Evolutionary conservation across 2,329 filamentous ascomycete species (phyloP).

Genomic region (Zymoseptoria pseudotritici): DNA sequence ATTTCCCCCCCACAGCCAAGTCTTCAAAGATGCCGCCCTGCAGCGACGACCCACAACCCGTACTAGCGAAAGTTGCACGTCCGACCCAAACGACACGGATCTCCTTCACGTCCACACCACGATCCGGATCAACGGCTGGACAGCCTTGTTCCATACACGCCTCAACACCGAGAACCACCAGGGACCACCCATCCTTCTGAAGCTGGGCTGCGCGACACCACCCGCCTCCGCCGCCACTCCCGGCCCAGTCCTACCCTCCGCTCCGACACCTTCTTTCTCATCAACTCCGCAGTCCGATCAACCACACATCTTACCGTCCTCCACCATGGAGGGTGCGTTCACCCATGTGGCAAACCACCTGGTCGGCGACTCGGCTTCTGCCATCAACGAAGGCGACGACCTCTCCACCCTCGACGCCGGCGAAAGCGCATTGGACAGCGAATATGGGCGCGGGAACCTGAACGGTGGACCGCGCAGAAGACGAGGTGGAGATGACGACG

Average conservation of each 20-base stretch:
- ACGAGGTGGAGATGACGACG: constrained; percentile 80
- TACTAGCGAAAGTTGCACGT: constrained; percentile 1
- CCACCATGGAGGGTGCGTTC: constrained; percentile 74
- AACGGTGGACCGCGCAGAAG: constrained; percentile 55
- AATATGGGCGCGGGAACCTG: constrained; percentile 50
- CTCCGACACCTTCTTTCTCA: background rate
- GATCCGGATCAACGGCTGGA: background rate
- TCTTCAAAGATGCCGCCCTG: background rate
- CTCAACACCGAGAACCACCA: background rate
- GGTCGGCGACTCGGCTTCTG: constrained; percentile 73
- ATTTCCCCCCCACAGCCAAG: background rate
- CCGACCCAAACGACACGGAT: background rate
- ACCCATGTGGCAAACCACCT: constrained; percentile 81
- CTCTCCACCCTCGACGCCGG: constrained; percentile 44
- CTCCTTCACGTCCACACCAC: constrained; percentile 4
- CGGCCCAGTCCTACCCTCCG: background rate
- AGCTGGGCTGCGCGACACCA: background rate
- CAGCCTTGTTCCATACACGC: background rate
- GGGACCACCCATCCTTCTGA: background rate
- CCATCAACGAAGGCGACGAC: constrained; percentile 82
- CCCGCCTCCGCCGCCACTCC: background rate
- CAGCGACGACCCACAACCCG: background rate
- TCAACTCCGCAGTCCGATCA: background rate
- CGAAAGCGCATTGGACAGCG: constrained; percentile 70
- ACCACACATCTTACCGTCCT: background rate